These are phyloP conservation scores for Penicillium sp. DNA, from an alignment of 2,329 filamentous ascomycete genomes.

Conservation along the genomic window DNA sequence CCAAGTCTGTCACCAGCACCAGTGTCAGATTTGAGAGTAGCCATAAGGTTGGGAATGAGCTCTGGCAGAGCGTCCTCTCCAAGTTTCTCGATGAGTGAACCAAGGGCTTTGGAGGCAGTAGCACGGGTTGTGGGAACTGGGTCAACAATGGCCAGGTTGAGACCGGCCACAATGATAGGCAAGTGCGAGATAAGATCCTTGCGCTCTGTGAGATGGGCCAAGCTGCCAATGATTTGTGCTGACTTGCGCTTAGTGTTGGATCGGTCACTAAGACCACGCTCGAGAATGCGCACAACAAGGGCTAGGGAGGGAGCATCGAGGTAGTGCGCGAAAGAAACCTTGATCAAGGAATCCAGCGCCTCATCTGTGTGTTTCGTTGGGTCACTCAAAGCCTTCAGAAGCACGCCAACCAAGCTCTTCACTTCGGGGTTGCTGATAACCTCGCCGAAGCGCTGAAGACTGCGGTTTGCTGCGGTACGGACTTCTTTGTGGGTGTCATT, in stretches of 20 bases:
- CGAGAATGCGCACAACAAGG: conserved; percentile 89
- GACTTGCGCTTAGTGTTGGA: conserved; percentile 96
- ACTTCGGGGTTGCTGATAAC: conserved; percentile 98
- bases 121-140: conserved; percentile 95
- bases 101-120: conserved; percentile 91
- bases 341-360: conserved; percentile 89
- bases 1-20: conserved; percentile 94
- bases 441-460: conserved; percentile 95
- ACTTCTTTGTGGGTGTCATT: conserved; percentile 99
- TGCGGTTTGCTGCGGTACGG: conserved; percentile 84
- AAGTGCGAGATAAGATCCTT: conserved; percentile 90
- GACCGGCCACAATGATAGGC: conserved; percentile 84
- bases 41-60: conserved; percentile 95
- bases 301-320: conserved; percentile 95
- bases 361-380: conserved; percentile 96
- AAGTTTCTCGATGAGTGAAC: conserved; percentile 95
- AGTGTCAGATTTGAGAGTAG: conserved; percentile 94
- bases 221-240: conserved; percentile 93
- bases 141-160: conserved; percentile 86
- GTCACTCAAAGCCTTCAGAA: conserved; percentile 95
- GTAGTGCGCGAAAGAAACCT: conserved; percentile 97
- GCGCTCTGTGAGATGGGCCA: conserved; percentile 94
- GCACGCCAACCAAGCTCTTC: conserved; percentile 83
- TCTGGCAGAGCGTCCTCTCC: conserved; percentile 96
- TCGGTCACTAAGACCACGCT: conserved; percentile 84